Percentiles rank a stretch among this genome's conserved stretches.
Conservation (phyloP, 805 yeast species). For the Ogataea sp. region DNA sequence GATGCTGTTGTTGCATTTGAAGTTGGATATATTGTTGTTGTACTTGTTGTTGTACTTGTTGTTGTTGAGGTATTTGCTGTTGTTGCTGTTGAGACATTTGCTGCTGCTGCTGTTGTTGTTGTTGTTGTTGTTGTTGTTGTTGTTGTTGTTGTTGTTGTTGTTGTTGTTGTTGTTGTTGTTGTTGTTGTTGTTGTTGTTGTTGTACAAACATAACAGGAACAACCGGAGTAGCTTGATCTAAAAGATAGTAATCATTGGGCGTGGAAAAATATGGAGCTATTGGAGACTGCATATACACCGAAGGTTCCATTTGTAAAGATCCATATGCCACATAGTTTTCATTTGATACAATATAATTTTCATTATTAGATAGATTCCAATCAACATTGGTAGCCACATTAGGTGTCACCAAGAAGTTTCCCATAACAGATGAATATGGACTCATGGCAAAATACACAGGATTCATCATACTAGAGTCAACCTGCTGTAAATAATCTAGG, state of each 20-base stretch:
- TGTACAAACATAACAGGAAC: conserved; percentile 17
- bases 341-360: background rate
- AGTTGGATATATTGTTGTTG: too few species aligned
- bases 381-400: conserved; percentile 19
- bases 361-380: conserved; percentile 8
- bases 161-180: conserved; percentile 4
- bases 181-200: conserved; percentile 4
- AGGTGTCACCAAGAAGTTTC: too few species aligned
- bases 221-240: conserved; percentile 23
- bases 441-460: conserved; percentile 8
- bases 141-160: conserved; percentile 8
- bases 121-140: conserved; percentile 3
- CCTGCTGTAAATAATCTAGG: conserved; percentile 45
- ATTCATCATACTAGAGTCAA: conserved; percentile 31
- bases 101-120: conserved; percentile 1
- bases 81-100: conserved; percentile 1
- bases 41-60: conserved; percentile 5
- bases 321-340: conserved; percentile 13
- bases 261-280: background rate
- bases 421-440: too few species aligned
- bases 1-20: conserved; percentile 1
- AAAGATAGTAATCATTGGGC: conserved; percentile 14
- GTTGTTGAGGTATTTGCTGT: background rate
- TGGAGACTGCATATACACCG: conserved; percentile 19
- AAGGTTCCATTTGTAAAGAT: conserved; percentile 16